Base-by-base conservation (phyloP, 1,284 basidiomycete genomes). In the Leccinum fuscescens region DNA sequence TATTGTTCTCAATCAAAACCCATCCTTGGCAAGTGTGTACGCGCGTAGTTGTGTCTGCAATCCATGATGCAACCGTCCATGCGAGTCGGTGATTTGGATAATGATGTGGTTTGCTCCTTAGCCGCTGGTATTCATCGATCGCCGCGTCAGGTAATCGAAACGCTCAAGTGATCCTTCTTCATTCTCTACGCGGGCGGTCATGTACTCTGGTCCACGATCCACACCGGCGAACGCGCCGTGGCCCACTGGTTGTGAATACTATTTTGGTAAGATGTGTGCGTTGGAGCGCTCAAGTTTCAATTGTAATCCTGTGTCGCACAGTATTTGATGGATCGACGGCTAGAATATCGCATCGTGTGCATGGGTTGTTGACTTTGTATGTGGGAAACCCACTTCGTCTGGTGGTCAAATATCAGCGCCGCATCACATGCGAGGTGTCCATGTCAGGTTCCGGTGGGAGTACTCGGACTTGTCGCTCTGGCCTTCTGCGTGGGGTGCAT, bases 301-400 rank as follows among this genome's bases (percentile, higher is more conserved):
- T 37, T 8, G 29, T 29, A 48, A 51, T 27, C 24, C 46, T 49
- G 46, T 22, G 46, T 49, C 46, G 22, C 46, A 7, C 46, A 49
- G 24, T 24, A 22, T 22, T 6, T 51, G 49, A 51, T 29, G 27
- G 27, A 51, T 51, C 27, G 9, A 17, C 49, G 49, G 15, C n/a
- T n/a, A 27, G 49, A 29, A 29, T n/a, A 12, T 14, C 33, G 49
- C 24, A 48, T 24, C 20, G 22, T 48, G 46, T 5, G 12, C 12
- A 17, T 42, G 17, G 42, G 42, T 17, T 20, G 42, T 12, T 20
- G 42, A n/a, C 42, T 44, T 17, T 22, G 39, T 24, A 14, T 35
- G 44, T 56, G 58, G 31, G 39, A 49, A 58, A 31, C 1, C 7
- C 66, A 70, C 68, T 66, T 68, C 69, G 71, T 54, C 57, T 50